Evolutionary conservation across 2,329 filamentous ascomycete species (phyloP).

Genomic region (Aspergillus felis): DNA sequence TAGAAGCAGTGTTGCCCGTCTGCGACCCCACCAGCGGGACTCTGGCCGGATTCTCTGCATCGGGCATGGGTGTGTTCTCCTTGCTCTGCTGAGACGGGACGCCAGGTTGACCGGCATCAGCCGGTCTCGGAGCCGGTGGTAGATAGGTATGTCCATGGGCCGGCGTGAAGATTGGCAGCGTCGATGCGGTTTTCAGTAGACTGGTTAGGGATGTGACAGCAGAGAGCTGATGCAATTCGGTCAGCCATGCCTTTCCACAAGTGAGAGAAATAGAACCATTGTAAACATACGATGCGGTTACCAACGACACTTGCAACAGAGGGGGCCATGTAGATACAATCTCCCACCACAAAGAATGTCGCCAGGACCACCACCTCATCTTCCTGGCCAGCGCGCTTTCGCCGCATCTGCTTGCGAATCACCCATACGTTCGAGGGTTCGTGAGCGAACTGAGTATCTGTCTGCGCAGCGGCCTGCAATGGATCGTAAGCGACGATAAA

Average conservation of each 20-base stretch:
- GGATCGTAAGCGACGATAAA: constrained; percentile 59
- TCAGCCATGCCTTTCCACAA: constrained; percentile 6
- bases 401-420: constrained; percentile 55
- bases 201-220: constrained; percentile 54
- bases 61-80: constrained; percentile 46
- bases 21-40: constrained; percentile 21
- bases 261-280: constrained; percentile 1
- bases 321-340: constrained; percentile 60
- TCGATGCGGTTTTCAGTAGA: constrained; percentile 51
- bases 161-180: constrained; percentile 55
- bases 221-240: constrained; percentile 42
- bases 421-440: constrained; percentile 55
- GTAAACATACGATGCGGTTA: constrained; percentile 47
- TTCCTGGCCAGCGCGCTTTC: constrained; percentile 39
- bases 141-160: constrained; percentile 59
- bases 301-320: constrained; percentile 57
- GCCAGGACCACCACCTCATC: constrained; percentile 53
- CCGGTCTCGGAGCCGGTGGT: constrained; percentile 44
- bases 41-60: constrained; percentile 28
- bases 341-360: constrained; percentile 60
- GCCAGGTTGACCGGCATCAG: constrained; percentile 30
- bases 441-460: constrained; percentile 39
- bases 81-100: constrained; percentile 44
- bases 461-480: constrained; percentile 43
- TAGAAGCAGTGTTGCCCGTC: constrained; percentile 18